Base-by-base conservation (phyloP, 2,329 filamentous ascomycete genomes). In the Thyridium curvatum region DNA sequence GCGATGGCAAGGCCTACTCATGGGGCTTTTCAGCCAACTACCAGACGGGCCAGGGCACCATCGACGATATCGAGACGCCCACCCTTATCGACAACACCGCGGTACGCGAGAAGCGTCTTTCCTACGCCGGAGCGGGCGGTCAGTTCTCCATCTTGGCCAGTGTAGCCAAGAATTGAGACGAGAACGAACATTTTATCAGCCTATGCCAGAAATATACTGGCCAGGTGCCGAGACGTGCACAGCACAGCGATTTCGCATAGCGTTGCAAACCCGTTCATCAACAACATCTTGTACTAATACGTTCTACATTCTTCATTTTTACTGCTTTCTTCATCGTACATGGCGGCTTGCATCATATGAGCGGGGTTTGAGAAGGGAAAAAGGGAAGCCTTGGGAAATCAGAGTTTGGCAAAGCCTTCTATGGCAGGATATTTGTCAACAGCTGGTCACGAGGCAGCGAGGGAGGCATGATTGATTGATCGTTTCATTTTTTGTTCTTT, bases 31-130 rank as follows among this genome's bases (percentile, higher is more conserved):
- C 77, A 12, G 78, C 77, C 34, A 88, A 84, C 52, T 90, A 87
- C 60, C 86, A 91, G 64, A 88, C 84, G 4, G 86, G 86, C 10
- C 81, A 82, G 51, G 86, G 85, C 32, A 81, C 73, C 2, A 78
- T 78, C n/a, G 86, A 93, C 36, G 88, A 95, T 50, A 74, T 95
- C 21, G 74, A 83, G 49, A 71, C 77, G 17, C 87, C 90, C 0
- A 93, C 84, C 0, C 53, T 82, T 35, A 86, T 96, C 40, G 85
- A 94, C 53, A 95, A 95, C 66, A 85, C 82, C 12, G 89, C 88
- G 32, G 77, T 93, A 18, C 74, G 80, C 21, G 86, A 78, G 32
- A 82, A 84, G 63, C 79, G 82, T 59, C 71, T 96, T 32, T 72
- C 80, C 28, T 87, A 74, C 62, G 86, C 85, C n/a, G 86, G 86